These are phyloP conservation scores for Globisporangium mamillatum DNA, from an alignment of 352 stramenopile genomes.

Conservation along the genomic window DNA sequence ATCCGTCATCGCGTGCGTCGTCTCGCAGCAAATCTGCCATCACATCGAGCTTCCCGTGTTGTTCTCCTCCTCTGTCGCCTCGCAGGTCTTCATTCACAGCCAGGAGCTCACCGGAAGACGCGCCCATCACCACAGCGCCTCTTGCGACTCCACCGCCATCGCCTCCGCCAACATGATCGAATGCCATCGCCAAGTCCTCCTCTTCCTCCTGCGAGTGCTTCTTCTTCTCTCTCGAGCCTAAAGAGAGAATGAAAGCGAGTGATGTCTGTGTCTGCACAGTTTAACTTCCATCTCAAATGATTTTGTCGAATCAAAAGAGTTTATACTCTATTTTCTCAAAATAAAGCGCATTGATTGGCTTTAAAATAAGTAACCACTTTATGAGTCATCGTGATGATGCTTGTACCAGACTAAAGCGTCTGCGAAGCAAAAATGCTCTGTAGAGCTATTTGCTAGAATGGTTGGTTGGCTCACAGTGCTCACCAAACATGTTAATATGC, in stretches of 20 bases:
- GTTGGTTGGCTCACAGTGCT: background rate
- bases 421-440: background rate
- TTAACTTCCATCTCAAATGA: background rate
- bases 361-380: background rate
- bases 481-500: background rate
- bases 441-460: background rate
- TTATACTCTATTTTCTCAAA: background rate
- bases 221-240: no score
- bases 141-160: no score
- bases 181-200: no score
- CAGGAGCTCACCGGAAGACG: no score
- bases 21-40: no score
- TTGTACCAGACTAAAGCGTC: background rate
- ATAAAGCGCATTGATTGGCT: background rate
- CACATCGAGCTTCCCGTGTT: no score
- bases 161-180: no score
- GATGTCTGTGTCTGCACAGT: no score
- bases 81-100: no score
- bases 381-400: background rate
- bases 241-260: no score
- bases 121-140: no score
- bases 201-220: no score
- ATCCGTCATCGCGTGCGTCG: background rate
- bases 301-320: background rate
- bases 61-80: background rate